phyloP scores from a whole-genome alignment of 768 basidiomycete genomes.

The Leccinellum rugosiceps region DNA sequence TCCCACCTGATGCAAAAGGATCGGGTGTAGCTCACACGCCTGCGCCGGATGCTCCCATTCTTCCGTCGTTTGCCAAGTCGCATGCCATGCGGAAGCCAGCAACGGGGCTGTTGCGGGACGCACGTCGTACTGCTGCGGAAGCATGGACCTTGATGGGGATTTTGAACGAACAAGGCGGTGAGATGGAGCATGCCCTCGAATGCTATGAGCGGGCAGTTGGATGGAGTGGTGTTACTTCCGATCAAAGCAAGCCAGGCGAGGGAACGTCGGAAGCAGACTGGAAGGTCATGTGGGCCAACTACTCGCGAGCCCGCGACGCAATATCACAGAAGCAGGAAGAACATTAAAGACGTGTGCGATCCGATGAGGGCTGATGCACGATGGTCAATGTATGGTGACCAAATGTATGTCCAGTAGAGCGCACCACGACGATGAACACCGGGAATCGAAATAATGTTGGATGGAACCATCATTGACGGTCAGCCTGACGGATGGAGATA shows the following conservation, averaged over 20 bases:
- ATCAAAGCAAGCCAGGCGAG: conserved; percentile 43
- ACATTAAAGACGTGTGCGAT: neutral
- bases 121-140: conserved; percentile 67
- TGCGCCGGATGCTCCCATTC: conserved; percentile 38
- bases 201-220: conserved; percentile 69
- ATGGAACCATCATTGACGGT: too few species aligned
- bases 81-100: conserved; percentile 54
- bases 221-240: conserved; percentile 55
- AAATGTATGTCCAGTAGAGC: neutral
- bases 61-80: conserved; percentile 45
- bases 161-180: conserved; percentile 46
- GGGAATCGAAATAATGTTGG: too few species aligned
- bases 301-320: conserved; percentile 44
- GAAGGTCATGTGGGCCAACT: conserved; percentile 58
- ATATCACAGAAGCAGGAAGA: conserved; percentile 8
- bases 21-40: conserved; percentile 36
- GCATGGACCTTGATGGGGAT: conserved; percentile 75
- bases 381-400: neutral
- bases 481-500: too few species aligned
- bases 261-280: conserved; percentile 59
- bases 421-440: neutral
- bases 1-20: conserved; percentile 33
- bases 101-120: conserved; percentile 57
- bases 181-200: conserved; percentile 43
- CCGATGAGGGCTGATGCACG: neutral